Percentiles rank a stretch among this genome's conserved stretches.
Evolutionary conservation across 768 basidiomycete species (phyloP).

Genomic region (Auricularia auricula-judae): DNA sequence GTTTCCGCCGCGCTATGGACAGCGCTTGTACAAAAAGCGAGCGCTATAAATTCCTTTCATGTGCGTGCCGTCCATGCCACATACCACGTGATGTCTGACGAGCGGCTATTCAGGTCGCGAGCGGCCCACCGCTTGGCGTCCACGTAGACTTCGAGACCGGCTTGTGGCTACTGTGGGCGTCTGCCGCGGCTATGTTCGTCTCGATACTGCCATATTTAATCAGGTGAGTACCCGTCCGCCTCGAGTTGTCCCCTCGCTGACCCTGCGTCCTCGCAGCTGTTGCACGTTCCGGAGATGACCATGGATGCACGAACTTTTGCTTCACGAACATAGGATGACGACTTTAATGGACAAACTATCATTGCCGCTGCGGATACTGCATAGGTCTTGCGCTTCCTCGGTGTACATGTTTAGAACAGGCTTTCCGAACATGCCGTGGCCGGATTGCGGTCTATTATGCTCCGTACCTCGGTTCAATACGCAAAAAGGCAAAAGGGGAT

Average conservation of each 20-base stretch:
- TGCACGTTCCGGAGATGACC: slow-evolving; percentile 65
- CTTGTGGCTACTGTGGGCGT: slow-evolving; percentile 61
- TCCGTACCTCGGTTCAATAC: no score
- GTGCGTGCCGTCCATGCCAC: slow-evolving; percentile 19
- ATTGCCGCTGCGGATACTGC: not conserved
- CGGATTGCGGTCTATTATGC: no score
- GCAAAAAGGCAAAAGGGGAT: no score
- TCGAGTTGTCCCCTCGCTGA: not conserved
- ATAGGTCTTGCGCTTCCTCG: no score
- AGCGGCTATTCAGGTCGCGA: slow-evolving; percentile 12
- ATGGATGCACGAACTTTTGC: not conserved
- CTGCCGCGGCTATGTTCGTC: slow-evolving; percentile 52
- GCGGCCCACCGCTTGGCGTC: slow-evolving; percentile 45
- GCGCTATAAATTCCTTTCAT: slow-evolving; percentile 43
- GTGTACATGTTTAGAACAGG: no score
- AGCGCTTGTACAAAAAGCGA: slow-evolving; percentile 51
- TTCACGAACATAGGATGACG: not conserved
- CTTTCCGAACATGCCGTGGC: no score
- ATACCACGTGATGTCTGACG: not conserved
- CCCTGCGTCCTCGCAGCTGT: slow-evolving; percentile 35
- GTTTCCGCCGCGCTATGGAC: slow-evolving; percentile 73
- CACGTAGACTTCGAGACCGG: slow-evolving; percentile 49
- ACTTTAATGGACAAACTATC: not conserved
- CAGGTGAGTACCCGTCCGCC: slow-evolving; percentile 35
- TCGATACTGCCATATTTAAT: slow-evolving; percentile 69